These are phyloP conservation scores for Exophiala mesophila DNA, from an alignment of 2,329 filamentous ascomycete genomes.

Conservation along the genomic window DNA sequence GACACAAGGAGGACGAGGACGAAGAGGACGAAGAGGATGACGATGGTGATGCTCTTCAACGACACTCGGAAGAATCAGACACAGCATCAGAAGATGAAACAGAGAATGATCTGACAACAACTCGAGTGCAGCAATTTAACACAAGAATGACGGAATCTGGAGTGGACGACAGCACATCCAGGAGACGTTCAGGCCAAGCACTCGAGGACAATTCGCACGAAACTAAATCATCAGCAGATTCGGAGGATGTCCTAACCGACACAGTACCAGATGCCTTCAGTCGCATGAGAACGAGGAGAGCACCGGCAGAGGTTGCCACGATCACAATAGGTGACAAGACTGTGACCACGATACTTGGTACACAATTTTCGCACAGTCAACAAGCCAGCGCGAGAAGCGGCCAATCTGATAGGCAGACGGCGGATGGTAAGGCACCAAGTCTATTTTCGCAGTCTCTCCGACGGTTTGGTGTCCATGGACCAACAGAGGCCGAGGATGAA, in stretches of 20 bases:
- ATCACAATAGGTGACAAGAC: constrained; percentile 70
- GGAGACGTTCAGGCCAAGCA: neutral
- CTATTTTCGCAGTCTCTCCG: constrained; percentile 22
- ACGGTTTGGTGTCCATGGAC: constrained; percentile 14
- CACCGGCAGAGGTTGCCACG: constrained; percentile 61
- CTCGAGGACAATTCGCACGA: neutral
- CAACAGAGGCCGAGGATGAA: constrained; percentile 20
- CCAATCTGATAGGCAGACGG: too few species aligned
- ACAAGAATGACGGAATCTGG: constrained; percentile 28
- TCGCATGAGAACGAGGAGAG: constrained; percentile 59
- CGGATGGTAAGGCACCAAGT: constrained; percentile 9
- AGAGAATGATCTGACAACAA: constrained; percentile 20
- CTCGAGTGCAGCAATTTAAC: constrained; percentile 31
- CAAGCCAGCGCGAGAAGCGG: neutral
- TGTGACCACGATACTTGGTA: constrained; percentile 61
- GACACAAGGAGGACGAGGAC: neutral
- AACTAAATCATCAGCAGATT: constrained; percentile 31
- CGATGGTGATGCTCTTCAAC: too few species aligned
- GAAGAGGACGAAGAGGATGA: neutral
- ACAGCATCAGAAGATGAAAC: constrained; percentile 16
- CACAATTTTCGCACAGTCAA: constrained; percentile 38
- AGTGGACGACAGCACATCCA: neutral
- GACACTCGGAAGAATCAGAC: constrained; percentile 22
- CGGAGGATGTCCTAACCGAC: constrained; percentile 32
- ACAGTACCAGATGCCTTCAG: constrained; percentile 58